Evolutionary conservation across 2,329 filamentous ascomycete species (phyloP), one percentile per base, ranked within the genome.

Genomic region (Clonostachys rhizophaga): DNA sequence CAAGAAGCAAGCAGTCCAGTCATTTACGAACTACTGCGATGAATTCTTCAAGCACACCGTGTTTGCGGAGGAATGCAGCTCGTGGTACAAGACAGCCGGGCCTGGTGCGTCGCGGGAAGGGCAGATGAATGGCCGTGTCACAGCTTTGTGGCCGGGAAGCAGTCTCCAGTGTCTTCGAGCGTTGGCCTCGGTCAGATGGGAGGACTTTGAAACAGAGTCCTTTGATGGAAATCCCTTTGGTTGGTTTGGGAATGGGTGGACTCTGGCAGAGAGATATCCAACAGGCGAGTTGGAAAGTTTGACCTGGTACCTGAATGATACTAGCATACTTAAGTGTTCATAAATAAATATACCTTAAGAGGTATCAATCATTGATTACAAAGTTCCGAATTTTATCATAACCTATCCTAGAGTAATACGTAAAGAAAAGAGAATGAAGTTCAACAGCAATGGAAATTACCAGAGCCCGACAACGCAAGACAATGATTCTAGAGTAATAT

Each of bases 21-120:
- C 76, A 49, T 79, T 76, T 54, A 63, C 62, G 40, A 64, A 61
- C 24, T 78, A 74, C 55, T 66, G 70, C 34, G 65, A 70, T 39
- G 66, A 68, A 44, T 74, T 78, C 53, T 74, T 79, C 55, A 64
- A 68, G 52, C 56, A 64, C 6, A 76, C 71, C 0, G 73, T 78
- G 3, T 78, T 75, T 56, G 59, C 65, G 6, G 72, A 71, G 39
- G 57, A 62, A 10, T 81, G 77, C 58, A 70, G 69, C 49, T 75
- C 71, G 46, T 81, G 76, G 77, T 81, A 81, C 56, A 74, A 75
- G 55, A 65, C 68, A 34, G 65, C 68, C 10, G 20, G 12, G 14
- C 41, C 41, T n/a, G 20, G 41, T 6, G 41, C 41, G 5, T n/a
- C 41, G 8, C 41, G 24, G 13, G 41, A 43, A 16, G 41, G 34